Evolutionary conservation across 257 asterid species (phyloP), one percentile per base, ranked within the genome.

Genomic region (Forsythia suspensa): DNA sequence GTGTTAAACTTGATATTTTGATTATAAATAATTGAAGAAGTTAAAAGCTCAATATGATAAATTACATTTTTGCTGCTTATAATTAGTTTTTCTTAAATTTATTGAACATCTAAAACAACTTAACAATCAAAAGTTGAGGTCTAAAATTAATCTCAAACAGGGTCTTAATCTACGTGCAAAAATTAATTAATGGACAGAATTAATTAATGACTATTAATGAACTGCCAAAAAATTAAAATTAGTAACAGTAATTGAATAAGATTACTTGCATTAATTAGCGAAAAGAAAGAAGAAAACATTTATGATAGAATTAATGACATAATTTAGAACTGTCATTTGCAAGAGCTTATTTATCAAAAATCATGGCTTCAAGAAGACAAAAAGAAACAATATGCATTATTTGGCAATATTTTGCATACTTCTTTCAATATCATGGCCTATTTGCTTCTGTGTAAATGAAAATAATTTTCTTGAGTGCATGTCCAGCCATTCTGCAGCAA

Each of bases 391-490:
- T 21, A 59, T 59, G 68, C 36, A 59, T n/a, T 8, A 2, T 59
- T 8, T 20, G 10, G 11, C 36, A 21, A n/a, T 21, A 20, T 8
- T 20, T 21, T 59, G 11, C 36, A 3, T 7, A 59, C 16, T 59
- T 20, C 1, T 21, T 8, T n/a, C 34, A 21, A 21, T 9, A 21
- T 59, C 37, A 21, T 59, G 37, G 13, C 68, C 36, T n/a, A 20
- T 59, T 59, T 21, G 11, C 68, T n/a, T 0, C 68, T 5, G 13
- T 24, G 83, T 78, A 71, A 21, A 70, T 70, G 68, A 51, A 29
- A 79, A 74, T 13, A 29, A 18, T n/a, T 82, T 86, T 69, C 41
- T 67, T 7, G 72, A 78, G 3, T 86, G 90, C 61, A 82, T 86
- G 85, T 79, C 85, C 3, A 66, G 3, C 12, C 74, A 72, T 72